Percentiles rank a stretch among this genome's conserved stretches.
Conservation (phyloP, 495 filamentous ascomycete species). For the Parmelia sp. region DNA sequence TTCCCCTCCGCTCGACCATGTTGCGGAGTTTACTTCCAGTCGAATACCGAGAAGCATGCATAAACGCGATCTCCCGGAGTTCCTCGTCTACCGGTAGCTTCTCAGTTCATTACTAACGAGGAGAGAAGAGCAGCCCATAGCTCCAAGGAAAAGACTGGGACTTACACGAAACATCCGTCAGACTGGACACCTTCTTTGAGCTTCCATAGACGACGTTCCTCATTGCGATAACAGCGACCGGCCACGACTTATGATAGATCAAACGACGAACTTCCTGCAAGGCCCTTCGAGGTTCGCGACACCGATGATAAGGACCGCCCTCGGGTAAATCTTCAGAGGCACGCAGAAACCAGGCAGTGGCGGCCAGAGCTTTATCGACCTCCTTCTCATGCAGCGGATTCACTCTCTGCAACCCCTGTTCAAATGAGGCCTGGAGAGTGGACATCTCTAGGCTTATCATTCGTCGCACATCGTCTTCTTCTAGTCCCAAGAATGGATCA, state of each 20-base stretch:
- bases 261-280: too few relatives aligned
- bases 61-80: not conserved
- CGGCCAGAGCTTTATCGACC: not conserved
- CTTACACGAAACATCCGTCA: not conserved
- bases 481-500: not conserved
- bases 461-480: not conserved
- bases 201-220: not conserved
- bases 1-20: not conserved
- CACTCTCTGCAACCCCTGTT: not conserved
- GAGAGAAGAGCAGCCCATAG: not conserved
- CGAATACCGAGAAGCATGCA: not conserved
- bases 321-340: not conserved
- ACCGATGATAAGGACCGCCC: too few relatives aligned
- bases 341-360: not conserved
- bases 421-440: not conserved
- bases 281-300: too few relatives aligned
- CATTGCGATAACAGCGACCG: not conserved
- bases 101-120: not conserved
- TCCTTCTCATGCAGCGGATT: not conserved
- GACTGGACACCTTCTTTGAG: not conserved
- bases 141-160: not conserved
- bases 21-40: not conserved
- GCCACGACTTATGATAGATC: too few relatives aligned
- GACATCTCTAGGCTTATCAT: not conserved
- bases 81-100: not conserved